These are phyloP conservation scores for Plasmodium sp. DNA, from an alignment of 169 alveolate genomes.

Conservation along the genomic window DNA sequence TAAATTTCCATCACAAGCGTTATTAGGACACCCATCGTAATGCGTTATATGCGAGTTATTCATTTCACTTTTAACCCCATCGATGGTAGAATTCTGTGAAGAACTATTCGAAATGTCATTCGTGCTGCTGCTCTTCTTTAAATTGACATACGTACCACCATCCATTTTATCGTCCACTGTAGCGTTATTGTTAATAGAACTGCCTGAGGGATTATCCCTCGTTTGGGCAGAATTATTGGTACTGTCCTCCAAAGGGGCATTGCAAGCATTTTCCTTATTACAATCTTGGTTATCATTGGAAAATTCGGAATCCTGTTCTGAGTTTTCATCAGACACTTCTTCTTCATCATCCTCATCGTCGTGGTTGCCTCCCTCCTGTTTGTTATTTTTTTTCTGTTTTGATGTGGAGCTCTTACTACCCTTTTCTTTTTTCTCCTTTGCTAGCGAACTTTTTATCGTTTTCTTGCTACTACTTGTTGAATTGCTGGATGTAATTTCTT, in stretches of 20 bases:
- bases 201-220: background rate
- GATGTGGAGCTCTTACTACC: background rate
- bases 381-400: background rate
- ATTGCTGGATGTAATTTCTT: background rate
- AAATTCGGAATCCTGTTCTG: background rate
- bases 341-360: background rate
- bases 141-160: background rate
- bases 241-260: background rate
- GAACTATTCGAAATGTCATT: background rate
- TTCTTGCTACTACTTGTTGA: slow-evolving; percentile 1
- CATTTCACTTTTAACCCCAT: background rate
- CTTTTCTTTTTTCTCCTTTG: slow-evolving; percentile 7
- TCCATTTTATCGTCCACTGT: background rate
- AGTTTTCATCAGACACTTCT: background rate
- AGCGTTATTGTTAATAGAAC: background rate
- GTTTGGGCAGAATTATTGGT: background rate
- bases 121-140: background rate
- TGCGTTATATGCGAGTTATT: background rate
- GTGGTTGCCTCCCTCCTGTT: background rate
- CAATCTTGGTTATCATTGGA: background rate
- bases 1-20: background rate
- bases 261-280: background rate
- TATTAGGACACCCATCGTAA: background rate
- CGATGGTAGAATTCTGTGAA: background rate
- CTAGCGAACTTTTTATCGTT: slow-evolving; percentile 1